Percentiles rank a stretch among this genome's conserved stretches.
phyloP scores from a whole-genome alignment of 2,329 filamentous ascomycete species.

The Dryadomyces quercivorus region DNA sequence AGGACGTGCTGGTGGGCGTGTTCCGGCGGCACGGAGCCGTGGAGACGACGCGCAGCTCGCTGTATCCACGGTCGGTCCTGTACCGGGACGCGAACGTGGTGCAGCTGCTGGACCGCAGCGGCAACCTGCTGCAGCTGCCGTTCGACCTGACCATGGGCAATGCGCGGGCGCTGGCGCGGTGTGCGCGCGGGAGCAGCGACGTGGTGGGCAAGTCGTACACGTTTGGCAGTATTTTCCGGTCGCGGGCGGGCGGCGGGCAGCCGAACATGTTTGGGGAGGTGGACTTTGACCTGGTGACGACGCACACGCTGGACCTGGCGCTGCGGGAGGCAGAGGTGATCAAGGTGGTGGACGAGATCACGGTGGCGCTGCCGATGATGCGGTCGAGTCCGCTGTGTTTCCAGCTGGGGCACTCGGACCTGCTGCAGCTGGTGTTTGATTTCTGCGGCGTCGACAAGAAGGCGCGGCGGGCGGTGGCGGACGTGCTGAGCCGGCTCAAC shows the following conservation, averaged over 20 bases:
- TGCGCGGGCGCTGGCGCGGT: slow-evolving; percentile 70
- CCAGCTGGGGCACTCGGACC: slow-evolving; percentile 76
- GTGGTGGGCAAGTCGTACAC: slow-evolving; percentile 66
- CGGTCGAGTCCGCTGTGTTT: slow-evolving; percentile 68
- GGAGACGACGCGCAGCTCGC: slow-evolving; percentile 58
- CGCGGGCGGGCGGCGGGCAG: slow-evolving; percentile 65
- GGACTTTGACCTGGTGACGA: slow-evolving; percentile 91
- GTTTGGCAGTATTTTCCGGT: slow-evolving; percentile 80
- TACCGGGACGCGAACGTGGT: slow-evolving; percentile 64
- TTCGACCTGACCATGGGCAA: slow-evolving; percentile 86
- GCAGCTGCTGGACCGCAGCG: slow-evolving; percentile 68
- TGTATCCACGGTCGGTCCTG: slow-evolving; percentile 74
- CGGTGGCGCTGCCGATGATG: slow-evolving; percentile 67
- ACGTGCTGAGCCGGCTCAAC: slow-evolving; percentile 77
- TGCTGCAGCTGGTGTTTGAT: slow-evolving; percentile 81
- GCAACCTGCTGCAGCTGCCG: slow-evolving; percentile 85
- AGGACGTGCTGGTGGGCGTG: slow-evolving; percentile 60
- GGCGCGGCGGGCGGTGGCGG: slow-evolving; percentile 61
- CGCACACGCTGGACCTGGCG: slow-evolving; percentile 66
- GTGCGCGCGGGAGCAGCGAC: slow-evolving; percentile 36
- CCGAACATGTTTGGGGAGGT: slow-evolving; percentile 78
- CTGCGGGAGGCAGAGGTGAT: slow-evolving; percentile 88
- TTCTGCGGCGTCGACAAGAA: slow-evolving; percentile 66
- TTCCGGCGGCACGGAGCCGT: slow-evolving; percentile 86
- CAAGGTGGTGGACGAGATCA: slow-evolving; percentile 87